Conservation (phyloP, 2,329 filamentous ascomycete species). For the Pseudogymnoascus sp. region DNA sequence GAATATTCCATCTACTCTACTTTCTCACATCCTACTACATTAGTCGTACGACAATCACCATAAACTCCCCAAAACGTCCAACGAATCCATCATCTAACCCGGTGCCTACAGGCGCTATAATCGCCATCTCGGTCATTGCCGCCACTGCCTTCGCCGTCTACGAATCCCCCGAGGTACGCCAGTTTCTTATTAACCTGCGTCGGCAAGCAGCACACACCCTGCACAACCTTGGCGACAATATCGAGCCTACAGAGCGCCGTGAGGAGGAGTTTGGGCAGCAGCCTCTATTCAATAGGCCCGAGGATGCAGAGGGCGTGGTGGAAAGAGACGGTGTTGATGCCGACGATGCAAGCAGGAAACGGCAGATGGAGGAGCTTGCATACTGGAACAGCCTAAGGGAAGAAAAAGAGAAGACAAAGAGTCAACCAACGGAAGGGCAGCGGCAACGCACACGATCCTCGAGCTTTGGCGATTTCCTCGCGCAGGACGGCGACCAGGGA, state of each 20-base stretch:
- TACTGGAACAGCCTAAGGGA: constrained; percentile 55
- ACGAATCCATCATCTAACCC: constrained; percentile 12
- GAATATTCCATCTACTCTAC: background rate
- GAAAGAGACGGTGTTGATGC: constrained; percentile 47
- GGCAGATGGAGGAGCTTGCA: constrained; percentile 55
- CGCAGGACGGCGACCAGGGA: constrained; percentile 41
- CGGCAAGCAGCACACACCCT: constrained; percentile 52
- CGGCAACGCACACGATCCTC: constrained; percentile 24
- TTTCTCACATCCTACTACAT: constrained; percentile 1
- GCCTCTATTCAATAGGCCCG: constrained; percentile 55
- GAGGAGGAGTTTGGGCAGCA: constrained; percentile 25
- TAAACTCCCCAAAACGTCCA: constrained; percentile 28
- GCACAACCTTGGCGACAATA: constrained; percentile 49
- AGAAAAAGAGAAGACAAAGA: constrained; percentile 35
- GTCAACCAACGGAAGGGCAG: constrained; percentile 20
- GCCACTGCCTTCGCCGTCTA: constrained; percentile 39
- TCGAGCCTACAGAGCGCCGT: constrained; percentile 37
- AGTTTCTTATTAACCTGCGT: constrained; percentile 52
- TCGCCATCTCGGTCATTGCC: constrained; percentile 27
- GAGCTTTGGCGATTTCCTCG: constrained; percentile 51
- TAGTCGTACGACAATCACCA: constrained; percentile 9
- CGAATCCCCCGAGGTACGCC: constrained; percentile 54
- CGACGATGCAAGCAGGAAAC: constrained; percentile 51
- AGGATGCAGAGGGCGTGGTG: constrained; percentile 57
- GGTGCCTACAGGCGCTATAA: constrained; percentile 27